Conservation (phyloP, 495 filamentous ascomycete genomes). For the Daldinia vernicosa region DNA sequence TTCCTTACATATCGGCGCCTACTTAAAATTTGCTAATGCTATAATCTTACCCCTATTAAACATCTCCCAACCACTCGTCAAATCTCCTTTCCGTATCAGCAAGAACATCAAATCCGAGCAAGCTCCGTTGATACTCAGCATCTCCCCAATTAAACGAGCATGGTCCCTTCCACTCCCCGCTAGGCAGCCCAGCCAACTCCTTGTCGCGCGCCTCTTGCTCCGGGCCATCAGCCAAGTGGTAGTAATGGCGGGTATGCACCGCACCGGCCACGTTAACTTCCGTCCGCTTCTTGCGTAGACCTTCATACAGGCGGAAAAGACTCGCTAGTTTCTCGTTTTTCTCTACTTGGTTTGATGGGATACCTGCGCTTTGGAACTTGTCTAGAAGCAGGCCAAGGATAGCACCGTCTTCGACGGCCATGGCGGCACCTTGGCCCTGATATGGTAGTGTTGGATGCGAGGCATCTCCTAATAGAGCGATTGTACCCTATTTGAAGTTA, state of each 20-base stretch:
- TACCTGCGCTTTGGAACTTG: not conserved
- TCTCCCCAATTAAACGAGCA: not conserved
- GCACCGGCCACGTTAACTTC: not conserved
- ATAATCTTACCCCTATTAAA: not conserved
- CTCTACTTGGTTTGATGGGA: not conserved
- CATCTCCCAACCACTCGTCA: not conserved
- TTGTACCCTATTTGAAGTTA: not conserved
- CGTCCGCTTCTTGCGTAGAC: not conserved
- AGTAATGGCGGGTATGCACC: not conserved
- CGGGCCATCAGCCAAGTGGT: not conserved
- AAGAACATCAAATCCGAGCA: not conserved
- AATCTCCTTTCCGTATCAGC: not conserved
- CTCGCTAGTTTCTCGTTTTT: not conserved
- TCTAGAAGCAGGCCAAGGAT: not conserved
- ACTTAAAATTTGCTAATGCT: too few relatives aligned
- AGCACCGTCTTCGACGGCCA: not conserved
- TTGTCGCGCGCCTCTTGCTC: not conserved
- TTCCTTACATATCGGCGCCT: too few relatives aligned
- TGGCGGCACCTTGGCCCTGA: not conserved
- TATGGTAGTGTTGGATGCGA: not conserved
- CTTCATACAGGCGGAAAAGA: not conserved
- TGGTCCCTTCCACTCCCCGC: not conserved
- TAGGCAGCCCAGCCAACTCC: not conserved
- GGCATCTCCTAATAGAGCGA: not conserved
- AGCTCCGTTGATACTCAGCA: not conserved